Percentiles rank a stretch among this genome's conserved stretches.
phyloP scores from a whole-genome alignment of 495 filamentous ascomycete genomes.

The Hyaloscypha finlandica region DNA sequence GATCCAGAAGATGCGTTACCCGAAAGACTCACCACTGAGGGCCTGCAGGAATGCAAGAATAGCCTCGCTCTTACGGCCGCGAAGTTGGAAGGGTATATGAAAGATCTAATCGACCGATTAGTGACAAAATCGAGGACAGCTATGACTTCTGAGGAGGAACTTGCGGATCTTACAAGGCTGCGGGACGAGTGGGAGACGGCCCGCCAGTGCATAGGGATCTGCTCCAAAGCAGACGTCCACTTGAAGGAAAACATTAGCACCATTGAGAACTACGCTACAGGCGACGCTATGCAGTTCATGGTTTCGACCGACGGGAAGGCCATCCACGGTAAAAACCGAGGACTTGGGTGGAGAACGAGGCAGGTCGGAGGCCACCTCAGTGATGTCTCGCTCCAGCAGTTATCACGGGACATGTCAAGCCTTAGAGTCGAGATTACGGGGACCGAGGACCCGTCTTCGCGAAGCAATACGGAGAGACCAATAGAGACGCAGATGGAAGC shows the following conservation, averaged over 20 bases:
- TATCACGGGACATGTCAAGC: constrained; percentile 41
- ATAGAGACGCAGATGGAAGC: not conserved
- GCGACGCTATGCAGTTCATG: constrained; percentile 45
- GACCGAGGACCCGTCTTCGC: constrained; percentile 23
- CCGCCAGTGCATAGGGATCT: constrained; percentile 42
- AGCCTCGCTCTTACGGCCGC: constrained; percentile 35
- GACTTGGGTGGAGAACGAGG: constrained; percentile 43
- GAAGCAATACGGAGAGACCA: constrained; percentile 14
- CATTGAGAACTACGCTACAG: constrained; percentile 43
- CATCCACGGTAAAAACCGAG: constrained; percentile 41
- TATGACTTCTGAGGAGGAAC: constrained; percentile 37
- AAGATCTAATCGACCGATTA: constrained; percentile 37
- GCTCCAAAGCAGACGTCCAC: constrained; percentile 38
- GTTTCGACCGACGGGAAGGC: constrained; percentile 43
- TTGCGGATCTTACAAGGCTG: constrained; percentile 38
- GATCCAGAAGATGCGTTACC: constrained; percentile 27
- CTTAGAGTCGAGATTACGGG: constrained; percentile 26
- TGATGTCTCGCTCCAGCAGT: constrained; percentile 40
- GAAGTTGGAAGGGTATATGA: constrained; percentile 42
- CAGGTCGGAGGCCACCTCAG: constrained; percentile 45
- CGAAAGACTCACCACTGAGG: constrained; percentile 38
- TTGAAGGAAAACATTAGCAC: constrained; percentile 39
- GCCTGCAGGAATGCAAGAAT: constrained; percentile 44
- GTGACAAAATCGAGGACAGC: constrained; percentile 37
- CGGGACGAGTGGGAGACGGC: constrained; percentile 43